Evolutionary conservation across 331 rosid species (phyloP), one percentile per base, ranked within the genome.

Genomic region (Malus hybrid): DNA sequence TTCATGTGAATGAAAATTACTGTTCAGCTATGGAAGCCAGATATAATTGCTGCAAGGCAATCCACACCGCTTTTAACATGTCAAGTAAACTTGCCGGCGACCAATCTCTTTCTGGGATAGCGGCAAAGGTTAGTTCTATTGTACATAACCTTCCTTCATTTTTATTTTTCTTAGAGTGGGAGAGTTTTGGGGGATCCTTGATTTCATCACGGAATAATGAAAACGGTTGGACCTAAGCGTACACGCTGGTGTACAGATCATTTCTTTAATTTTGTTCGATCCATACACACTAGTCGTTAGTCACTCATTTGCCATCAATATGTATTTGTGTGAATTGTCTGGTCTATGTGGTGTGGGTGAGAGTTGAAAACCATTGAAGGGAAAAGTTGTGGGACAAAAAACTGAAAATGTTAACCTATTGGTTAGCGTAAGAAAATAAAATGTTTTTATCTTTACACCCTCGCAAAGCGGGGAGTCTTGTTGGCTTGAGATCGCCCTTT

Each of bases 21-120:
- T 60, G 68, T 39, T 63, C 85, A 93, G 99, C 93, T 39, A 94
- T 94, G 99, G 99, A 92, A 80, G 87, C 89, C 69, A 85, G 97
- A 79, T 80, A 85, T 87, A 84, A 86, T 50, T 94, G 99, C 75
- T 94, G 97, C 88, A 83, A 80, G 85, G 84, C 82, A 50, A 90
- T 92, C 72, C 84, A 84, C 73, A 85, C 68, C 70, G 84, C 96
- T 30, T 70, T 92, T 81, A 39, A 63, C 68, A 80, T 56, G 48
- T 87, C 99, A 33, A 74, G 87, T 68, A 84, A 86, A 77, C 81
- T 85, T 42, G 62, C 83, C 22, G 71, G 82, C 10, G 93, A 93
- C 78, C 87, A 89, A 60, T 74, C 85, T 75, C 82, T 86, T 72
- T 82, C 88, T 3, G 93, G 85, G 36, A 78, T 82, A 73, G 82